Percentiles rank a stretch among this genome's conserved stretches.
These are phyloP conservation scores for Diplodia seriata DNA, from an alignment of 2,329 filamentous ascomycete species.

Conservation along the genomic window DNA sequence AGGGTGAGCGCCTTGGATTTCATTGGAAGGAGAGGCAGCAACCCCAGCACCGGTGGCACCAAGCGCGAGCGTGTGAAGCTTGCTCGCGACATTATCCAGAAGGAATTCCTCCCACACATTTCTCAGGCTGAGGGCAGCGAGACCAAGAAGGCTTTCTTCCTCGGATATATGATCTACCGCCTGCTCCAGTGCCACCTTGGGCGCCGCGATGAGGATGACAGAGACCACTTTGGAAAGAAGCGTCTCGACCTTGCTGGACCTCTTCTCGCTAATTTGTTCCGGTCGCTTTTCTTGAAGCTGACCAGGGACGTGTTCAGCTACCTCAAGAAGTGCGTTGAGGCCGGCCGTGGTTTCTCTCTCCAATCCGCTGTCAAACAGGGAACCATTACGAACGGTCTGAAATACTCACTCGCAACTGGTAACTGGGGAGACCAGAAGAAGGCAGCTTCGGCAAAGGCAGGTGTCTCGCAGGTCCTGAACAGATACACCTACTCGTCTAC, in stretches of 20 bases:
- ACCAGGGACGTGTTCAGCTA: constrained; percentile 91
- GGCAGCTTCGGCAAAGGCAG: constrained; percentile 90
- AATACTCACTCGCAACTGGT: constrained; percentile 95
- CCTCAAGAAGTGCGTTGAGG: constrained; percentile 89
- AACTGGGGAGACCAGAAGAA: constrained; percentile 99
- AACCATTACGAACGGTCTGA: constrained; percentile 90
- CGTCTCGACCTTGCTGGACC: constrained; percentile 93
- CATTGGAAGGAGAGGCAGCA: constrained; percentile 83
- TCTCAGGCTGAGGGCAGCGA: constrained; percentile 94
- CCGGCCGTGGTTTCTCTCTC: constrained; percentile 85
- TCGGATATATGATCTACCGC: constrained; percentile 98
- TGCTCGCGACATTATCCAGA: constrained; percentile 92
- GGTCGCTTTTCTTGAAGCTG: constrained; percentile 87
- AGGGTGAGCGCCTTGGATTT: constrained; percentile 92
- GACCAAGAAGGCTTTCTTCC: constrained; percentile 95
- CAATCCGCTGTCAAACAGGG: constrained; percentile 89
- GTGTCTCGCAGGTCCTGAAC: constrained; percentile 97
- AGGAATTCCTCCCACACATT: constrained; percentile 95
- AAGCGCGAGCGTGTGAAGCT: constrained; percentile 91
- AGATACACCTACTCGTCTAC: constrained; percentile 97
- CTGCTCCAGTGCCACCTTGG: constrained; percentile 92
- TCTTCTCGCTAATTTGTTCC: constrained; percentile 94
- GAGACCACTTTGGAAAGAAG: constrained; percentile 99
- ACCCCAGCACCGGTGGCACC: constrained; percentile 68
- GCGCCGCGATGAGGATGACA: constrained; percentile 91